phyloP scores from a whole-genome alignment of 306 rosid genomes.

The Begonia fuchsioides region DNA sequence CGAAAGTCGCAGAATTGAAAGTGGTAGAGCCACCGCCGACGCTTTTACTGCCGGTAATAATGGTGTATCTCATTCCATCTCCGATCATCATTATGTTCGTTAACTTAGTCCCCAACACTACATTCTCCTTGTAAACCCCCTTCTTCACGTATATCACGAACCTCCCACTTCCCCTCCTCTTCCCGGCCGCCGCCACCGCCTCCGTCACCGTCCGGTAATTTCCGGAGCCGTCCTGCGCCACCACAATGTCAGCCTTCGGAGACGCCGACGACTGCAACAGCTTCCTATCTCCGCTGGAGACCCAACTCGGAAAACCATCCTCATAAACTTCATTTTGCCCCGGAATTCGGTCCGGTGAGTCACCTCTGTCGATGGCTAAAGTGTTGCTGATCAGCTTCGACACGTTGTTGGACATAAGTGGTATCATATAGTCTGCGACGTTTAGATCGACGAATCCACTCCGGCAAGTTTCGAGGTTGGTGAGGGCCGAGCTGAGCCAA shows the following conservation, averaged over 20 bases:
- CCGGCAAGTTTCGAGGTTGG: constrained; percentile 3
- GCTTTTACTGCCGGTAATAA: constrained; percentile 12
- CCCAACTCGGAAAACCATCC: not conserved
- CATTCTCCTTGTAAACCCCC: constrained; percentile 1
- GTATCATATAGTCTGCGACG: not conserved
- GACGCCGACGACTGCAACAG: not conserved
- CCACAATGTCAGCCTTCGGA: constrained; percentile 3
- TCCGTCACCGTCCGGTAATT: not conserved
- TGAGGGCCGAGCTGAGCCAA: constrained; percentile 9
- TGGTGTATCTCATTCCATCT: constrained; percentile 10
- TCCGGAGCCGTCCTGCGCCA: constrained; percentile 9
- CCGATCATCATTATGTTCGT: constrained; percentile 5
- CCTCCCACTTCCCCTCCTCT: not conserved
- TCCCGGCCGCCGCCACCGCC: constrained; percentile 1
- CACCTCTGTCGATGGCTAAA: constrained; percentile 1
- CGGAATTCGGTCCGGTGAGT: not conserved
- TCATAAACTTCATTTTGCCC: not conserved
- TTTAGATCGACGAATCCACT: not conserved
- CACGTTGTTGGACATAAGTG: not conserved
- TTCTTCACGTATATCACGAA: constrained; percentile 4
- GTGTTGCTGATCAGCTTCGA: constrained; percentile 2
- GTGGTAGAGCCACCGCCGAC: constrained; percentile 10
- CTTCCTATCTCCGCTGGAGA: not conserved
- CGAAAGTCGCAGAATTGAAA: constrained; percentile 13
- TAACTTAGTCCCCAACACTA: not conserved